Percentiles rank a stretch among this genome's conserved stretches.
Evolutionary conservation across 2,329 filamentous ascomycete genomes (phyloP).

Genomic region (Periconia digitata): DNA sequence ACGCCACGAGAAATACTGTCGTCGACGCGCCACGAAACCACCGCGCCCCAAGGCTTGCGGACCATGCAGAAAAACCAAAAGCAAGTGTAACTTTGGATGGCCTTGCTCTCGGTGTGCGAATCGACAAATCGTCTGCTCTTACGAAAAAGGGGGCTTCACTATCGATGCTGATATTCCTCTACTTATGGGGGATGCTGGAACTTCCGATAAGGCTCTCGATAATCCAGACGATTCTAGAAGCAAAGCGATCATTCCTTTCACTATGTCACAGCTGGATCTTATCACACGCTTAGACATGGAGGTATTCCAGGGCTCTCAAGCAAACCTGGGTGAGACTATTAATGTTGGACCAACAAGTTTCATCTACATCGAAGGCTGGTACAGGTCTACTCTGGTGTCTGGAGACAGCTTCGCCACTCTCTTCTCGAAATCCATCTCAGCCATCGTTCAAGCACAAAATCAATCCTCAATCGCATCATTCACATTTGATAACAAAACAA

Average conservation of each 20-base stretch:
- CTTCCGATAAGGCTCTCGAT: not conserved
- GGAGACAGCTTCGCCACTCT: not conserved
- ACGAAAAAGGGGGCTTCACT: not conserved
- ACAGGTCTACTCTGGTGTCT: not conserved
- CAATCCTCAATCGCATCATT: not conserved
- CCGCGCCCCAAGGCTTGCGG: not conserved
- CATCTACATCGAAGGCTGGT: not conserved
- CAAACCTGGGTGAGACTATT: not conserved
- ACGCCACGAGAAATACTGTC: slow-evolving; percentile 1
- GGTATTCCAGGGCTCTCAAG: not conserved
- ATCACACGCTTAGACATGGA: not conserved
- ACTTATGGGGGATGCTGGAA: not conserved
- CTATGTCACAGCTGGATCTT: not conserved
- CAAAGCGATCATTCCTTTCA: not conserved
- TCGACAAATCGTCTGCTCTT: not conserved
- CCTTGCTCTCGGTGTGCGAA: not conserved
- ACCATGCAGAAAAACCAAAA: not conserved
- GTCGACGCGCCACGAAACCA: not conserved
- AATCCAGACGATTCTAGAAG: not conserved
- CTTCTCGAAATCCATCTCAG: not conserved
- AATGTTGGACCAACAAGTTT: not conserved
- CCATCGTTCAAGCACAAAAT: not conserved
- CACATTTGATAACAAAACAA: not conserved
- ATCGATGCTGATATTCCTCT: not conserved
- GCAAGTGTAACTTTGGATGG: not conserved